Conservation (phyloP, 345 rosid genomes). For the Draba incana region DNA sequence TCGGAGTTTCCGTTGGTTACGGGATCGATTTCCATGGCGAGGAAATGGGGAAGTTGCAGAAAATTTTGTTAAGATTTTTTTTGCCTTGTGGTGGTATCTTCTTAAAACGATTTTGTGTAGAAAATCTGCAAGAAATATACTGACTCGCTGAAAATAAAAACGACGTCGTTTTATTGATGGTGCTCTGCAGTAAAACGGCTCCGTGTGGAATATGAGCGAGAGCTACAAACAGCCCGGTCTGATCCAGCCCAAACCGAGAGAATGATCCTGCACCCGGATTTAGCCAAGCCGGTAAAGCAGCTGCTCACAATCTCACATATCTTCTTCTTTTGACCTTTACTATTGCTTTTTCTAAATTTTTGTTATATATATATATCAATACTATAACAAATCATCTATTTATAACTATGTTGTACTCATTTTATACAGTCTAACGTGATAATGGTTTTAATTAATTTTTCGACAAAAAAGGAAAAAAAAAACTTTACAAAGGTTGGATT, state of each 20-base stretch:
- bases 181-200: background rate
- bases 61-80: constrained; percentile 13
- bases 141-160: background rate
- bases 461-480: no score
- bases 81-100: constrained; percentile 27
- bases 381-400: no score
- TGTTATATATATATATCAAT: no score
- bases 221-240: background rate
- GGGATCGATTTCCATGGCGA: constrained; percentile 56
- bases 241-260: background rate
- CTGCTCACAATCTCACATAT: no score
- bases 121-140: background rate
- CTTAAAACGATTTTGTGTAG: background rate
- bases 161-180: background rate
- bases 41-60: constrained; percentile 1
- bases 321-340: no score
- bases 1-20: constrained; percentile 50
- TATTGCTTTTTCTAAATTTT: no score
- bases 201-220: background rate
- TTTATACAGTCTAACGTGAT: no score
- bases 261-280: no score
- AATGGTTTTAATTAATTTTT: no score
- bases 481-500: no score
- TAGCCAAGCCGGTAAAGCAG: no score
- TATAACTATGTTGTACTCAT: no score